Evolutionary conservation across 106 monocot genomes (phyloP).

Genomic region (Dioscorea zingiberensis): DNA sequence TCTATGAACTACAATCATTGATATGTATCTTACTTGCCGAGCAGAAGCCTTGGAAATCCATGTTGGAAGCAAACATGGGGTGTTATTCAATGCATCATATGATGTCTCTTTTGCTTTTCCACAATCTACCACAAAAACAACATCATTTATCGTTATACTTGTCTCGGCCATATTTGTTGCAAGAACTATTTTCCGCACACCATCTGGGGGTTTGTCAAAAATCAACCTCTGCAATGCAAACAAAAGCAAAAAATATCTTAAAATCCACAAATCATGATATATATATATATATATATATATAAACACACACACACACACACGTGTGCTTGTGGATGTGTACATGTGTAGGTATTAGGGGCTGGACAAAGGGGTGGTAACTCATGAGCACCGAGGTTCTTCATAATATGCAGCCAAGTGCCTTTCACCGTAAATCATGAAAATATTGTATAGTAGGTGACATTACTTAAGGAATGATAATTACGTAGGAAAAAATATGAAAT

Average conservation of each 20-base stretch:
- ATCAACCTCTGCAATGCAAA: conserved; percentile 76
- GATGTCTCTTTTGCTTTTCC: conserved; percentile 99
- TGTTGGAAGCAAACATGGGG: conserved; percentile 97
- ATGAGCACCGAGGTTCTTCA: too few species aligned
- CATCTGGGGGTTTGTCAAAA: conserved; percentile 85
- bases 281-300: too few species aligned
- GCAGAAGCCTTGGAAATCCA: conserved; percentile 99
- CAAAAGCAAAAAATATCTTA: background rate
- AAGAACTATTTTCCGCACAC: conserved; percentile 91
- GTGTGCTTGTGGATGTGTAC: too few species aligned
- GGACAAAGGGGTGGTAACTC: too few species aligned
- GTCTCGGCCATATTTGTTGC: conserved; percentile 99
- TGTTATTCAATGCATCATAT: conserved; percentile 98
- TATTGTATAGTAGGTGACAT: too few species aligned
- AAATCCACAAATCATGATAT: background rate
- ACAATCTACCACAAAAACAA: conserved; percentile 97
- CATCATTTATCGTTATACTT: conserved; percentile 98
- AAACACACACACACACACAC: too few species aligned
- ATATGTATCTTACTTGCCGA: conserved; percentile 57
- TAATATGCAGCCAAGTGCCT: too few species aligned
- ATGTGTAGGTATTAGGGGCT: too few species aligned
- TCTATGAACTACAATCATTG: too few species aligned
- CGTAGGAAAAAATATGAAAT: too few species aligned
- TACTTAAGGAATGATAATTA: too few species aligned
- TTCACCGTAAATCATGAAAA: too few species aligned